Percentiles rank a stretch among this genome's conserved stretches.
Conservation (phyloP, 1,139 yeast genomes). For the Geotrichum citri-aurantii region DNA sequence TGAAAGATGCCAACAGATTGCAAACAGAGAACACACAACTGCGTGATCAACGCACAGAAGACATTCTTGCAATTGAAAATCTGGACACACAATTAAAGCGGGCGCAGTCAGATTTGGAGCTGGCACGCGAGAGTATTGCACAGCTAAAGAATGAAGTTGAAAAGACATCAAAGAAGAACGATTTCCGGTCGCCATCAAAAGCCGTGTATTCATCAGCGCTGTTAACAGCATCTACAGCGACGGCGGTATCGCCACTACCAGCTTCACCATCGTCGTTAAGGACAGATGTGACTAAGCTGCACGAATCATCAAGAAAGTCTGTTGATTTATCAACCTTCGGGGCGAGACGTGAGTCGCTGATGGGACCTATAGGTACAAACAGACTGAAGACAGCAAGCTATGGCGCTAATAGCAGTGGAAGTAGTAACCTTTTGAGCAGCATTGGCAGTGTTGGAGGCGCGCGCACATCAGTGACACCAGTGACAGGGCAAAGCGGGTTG, state of each 20-base stretch:
- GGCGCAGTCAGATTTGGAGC: constrained; percentile 55
- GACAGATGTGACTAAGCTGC: neutral
- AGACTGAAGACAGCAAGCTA: neutral
- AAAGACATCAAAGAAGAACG: neutral
- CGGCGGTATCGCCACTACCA: neutral
- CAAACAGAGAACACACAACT: constrained; percentile 37
- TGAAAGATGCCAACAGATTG: constrained; percentile 42
- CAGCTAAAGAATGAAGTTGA: constrained; percentile 9
- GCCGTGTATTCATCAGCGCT: neutral
- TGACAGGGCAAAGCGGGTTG: neutral
- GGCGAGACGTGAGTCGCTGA: neutral
- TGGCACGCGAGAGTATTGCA: constrained; percentile 29
- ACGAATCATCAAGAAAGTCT: neutral
- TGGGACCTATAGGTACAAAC: neutral
- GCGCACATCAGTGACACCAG: neutral
- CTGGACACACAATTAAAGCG: constrained; percentile 62
- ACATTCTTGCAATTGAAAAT: constrained; percentile 51
- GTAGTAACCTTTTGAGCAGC: neutral
- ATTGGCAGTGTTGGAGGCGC: neutral
- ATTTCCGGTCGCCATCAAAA: neutral
- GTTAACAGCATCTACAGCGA: neutral
- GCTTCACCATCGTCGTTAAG: neutral
- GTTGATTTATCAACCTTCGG: neutral
- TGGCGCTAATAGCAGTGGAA: neutral
- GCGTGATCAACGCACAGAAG: constrained; percentile 48